Evolutionary conservation across 306 rosid genomes (phyloP).

Genomic region (Rosa chinensis): DNA sequence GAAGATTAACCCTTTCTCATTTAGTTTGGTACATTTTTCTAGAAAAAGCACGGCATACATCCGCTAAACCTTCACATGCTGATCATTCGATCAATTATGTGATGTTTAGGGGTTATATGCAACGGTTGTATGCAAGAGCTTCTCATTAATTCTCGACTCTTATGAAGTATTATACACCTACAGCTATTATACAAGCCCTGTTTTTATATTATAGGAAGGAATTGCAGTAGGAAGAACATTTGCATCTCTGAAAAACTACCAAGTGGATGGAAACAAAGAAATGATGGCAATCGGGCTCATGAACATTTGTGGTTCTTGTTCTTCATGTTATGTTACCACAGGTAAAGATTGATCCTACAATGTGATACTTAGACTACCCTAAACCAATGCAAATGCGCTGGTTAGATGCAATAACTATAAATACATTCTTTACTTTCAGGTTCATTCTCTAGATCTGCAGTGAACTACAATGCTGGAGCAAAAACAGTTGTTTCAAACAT

Average conservation of each 20-base stretch:
- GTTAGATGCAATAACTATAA: constrained; percentile 7
- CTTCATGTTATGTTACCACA: constrained; percentile 92
- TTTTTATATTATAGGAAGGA: constrained; percentile 68
- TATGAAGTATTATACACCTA: not conserved
- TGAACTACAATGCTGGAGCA: constrained; percentile 92
- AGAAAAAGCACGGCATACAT: not conserved
- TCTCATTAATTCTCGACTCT: not conserved
- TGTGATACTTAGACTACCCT: constrained; percentile 22
- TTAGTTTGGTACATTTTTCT: not conserved
- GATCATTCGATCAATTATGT: not conserved
- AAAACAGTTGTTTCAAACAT: constrained; percentile 81
- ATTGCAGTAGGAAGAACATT: constrained; percentile 98
- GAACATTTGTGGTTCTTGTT: constrained; percentile 93
- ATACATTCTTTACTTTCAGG: constrained; percentile 41
- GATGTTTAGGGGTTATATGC: not conserved
- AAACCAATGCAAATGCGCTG: not conserved
- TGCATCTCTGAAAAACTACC: constrained; percentile 85
- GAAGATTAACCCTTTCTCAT: not conserved
- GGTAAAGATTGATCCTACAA: constrained; percentile 34
- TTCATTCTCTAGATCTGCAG: constrained; percentile 96
- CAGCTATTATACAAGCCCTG: not conserved
- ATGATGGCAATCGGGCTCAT: constrained; percentile 97
- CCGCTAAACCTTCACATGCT: not conserved
- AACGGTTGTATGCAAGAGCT: not conserved
- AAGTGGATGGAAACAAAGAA: constrained; percentile 99